phyloP scores from a whole-genome alignment of 441 rosid species.

The Pelargonium myrrhifolium region DNA sequence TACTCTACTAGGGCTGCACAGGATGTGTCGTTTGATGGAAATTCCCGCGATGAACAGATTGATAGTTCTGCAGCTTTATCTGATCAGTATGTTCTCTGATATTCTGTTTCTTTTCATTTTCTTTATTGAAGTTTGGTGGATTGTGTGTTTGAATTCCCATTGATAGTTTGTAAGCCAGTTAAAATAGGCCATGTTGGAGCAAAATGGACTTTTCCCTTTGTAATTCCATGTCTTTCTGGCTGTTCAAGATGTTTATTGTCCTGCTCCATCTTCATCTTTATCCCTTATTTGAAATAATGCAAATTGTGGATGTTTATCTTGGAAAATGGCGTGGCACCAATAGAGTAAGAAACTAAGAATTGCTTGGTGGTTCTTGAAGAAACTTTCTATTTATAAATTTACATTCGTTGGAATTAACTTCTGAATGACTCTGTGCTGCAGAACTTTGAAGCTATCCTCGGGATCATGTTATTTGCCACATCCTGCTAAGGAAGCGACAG shows the following conservation, averaged over 20 bases:
- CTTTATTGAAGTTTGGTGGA: neutral
- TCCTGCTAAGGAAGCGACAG: slow-evolving; percentile 58
- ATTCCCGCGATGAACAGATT: slow-evolving; percentile 38
- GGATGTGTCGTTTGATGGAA: slow-evolving; percentile 50
- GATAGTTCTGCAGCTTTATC: slow-evolving; percentile 33
- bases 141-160: neutral
- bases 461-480: slow-evolving; percentile 58
- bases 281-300: neutral
- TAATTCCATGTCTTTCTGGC: neutral
- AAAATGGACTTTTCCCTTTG: neutral
- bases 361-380: neutral
- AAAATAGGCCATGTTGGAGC: neutral
- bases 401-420: slow-evolving; percentile 14
- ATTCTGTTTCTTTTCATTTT: slow-evolving; percentile 11
- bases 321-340: neutral
- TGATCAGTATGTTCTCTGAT: slow-evolving; percentile 40
- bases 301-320: neutral
- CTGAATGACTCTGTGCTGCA: slow-evolving; percentile 26
- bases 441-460: slow-evolving; percentile 46
- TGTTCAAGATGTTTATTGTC: neutral
- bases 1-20: slow-evolving; percentile 49
- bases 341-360: neutral
- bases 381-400: slow-evolving; percentile 1
- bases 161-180: too few relatives aligned
- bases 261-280: neutral